Evolutionary conservation across 306 rosid genomes (phyloP), one percentile per base, ranked within the genome.

Genomic region (Dryas octopetala): DNA sequence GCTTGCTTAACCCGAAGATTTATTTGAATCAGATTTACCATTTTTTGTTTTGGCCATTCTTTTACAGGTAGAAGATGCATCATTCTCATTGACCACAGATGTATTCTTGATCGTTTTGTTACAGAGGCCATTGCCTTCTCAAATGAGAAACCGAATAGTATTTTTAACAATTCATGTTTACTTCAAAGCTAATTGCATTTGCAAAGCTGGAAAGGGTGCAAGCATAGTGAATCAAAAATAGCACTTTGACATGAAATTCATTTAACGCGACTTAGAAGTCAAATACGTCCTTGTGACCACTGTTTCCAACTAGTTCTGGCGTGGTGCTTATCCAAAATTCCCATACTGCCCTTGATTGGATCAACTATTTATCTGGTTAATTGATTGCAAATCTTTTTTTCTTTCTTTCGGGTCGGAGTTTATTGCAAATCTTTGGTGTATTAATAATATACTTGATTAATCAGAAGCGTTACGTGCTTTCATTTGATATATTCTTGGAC

Each of bases 1-100:
- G 91, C 87, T 92, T 66, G 97, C 97, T 66, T 96, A 85, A 83
- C 55, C 70, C 41, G 50, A 73, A 58, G 60, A 78, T 74, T 79
- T 68, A 72, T 79, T 80, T 41, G 60, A 66, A 38, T 69, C 74
- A 57, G 79, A 70, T 80, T 54, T 61, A 53, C 63, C 9, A 41
- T 54, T 76, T 66, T 49, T 80, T 49, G 38, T 79, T 82, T 85
- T 84, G 68, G 87, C 71, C 79, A 86, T 90, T 89, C 93, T 81
- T 88, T 88, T 66, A 80, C 80, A 87, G 85, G 75, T 72, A 81
- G 54, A 71, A 69, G 89, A 77, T 83, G 80, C 82, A 71, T 80
- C 89, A 78, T 68, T 85, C 83, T 82, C 80, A 68, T 80, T 83
- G 90, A 81, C 80, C 76, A 77, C 81, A 84, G 85, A 77, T 69